These are phyloP conservation scores for Aegilops longissima DNA, from an alignment of 176 grass and related monocot genomes.

Conservation along the genomic window DNA sequence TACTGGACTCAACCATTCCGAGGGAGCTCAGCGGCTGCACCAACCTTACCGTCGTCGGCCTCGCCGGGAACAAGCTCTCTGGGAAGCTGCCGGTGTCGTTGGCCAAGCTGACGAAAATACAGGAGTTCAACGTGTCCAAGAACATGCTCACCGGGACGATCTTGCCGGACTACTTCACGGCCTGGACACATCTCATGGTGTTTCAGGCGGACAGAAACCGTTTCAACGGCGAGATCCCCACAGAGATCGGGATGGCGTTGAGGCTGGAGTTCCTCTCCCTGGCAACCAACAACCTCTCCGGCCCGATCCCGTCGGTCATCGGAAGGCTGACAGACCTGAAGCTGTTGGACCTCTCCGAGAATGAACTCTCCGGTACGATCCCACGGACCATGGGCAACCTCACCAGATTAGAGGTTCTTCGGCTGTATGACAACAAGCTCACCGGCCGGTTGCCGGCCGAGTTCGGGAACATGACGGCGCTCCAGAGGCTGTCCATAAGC, in stretches of 20 bases:
- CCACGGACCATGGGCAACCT: constrained; percentile 56
- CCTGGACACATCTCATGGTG: constrained; percentile 58
- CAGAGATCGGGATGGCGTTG: constrained; percentile 39
- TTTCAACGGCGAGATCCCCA: constrained; percentile 49
- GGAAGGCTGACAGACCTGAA: constrained; percentile 45
- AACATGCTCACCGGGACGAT: constrained; percentile 68
- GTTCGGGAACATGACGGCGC: constrained; percentile 59
- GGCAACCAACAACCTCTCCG: constrained; percentile 48
- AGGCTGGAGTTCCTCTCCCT: constrained; percentile 49
- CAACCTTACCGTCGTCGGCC: constrained; percentile 50
- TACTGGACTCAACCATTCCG: constrained; percentile 56
- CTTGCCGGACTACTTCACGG: constrained; percentile 49
- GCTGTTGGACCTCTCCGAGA: constrained; percentile 51
- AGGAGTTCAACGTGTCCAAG: constrained; percentile 62
- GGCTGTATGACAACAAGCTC: constrained; percentile 64
- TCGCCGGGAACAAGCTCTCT: constrained; percentile 51
- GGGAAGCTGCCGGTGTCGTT: constrained; percentile 47
- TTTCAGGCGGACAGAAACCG: constrained; percentile 66
- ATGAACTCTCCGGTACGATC: constrained; percentile 42
- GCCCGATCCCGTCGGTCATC: constrained; percentile 57
- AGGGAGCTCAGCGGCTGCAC: constrained; percentile 51
- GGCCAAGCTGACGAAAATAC: constrained; percentile 45
- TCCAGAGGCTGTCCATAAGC: constrained; percentile 40
- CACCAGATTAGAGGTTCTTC: constrained; percentile 26
- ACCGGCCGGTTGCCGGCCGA: constrained; percentile 53